Evolutionary conservation across 1,284 basidiomycete genomes (phyloP).

Genomic region (Puccinia polysora): DNA sequence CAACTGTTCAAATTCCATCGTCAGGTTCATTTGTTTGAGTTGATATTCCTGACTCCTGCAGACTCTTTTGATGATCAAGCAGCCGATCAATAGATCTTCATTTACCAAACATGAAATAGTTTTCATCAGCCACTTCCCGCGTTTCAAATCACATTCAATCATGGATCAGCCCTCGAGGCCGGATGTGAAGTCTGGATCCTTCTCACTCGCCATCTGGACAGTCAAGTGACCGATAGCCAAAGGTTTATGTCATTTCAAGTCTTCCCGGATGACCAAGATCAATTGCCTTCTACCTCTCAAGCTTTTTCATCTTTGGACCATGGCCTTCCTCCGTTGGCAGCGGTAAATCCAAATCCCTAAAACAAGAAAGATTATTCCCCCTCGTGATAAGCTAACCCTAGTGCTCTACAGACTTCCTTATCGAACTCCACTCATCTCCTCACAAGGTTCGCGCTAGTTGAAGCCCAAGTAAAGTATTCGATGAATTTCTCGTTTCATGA

Average conservation of each 20-base stretch:
- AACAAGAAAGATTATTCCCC: not conserved
- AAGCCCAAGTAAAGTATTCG: conserved; percentile 1
- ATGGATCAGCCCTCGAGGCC: not conserved
- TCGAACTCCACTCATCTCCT: conserved; percentile 34
- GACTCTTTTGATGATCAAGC: not conserved
- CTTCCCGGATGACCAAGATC: conserved; percentile 21
- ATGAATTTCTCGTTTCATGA: conserved; percentile 40
- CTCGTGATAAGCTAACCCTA: not conserved
- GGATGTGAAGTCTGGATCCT: conserved; percentile 38
- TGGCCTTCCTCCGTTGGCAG: conserved; percentile 20
- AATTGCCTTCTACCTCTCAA: not conserved
- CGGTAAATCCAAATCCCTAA: not conserved
- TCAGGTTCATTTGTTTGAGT: conserved; percentile 37
- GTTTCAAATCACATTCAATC: conserved; percentile 19
- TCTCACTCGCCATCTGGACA: conserved; percentile 35
- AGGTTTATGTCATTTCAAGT: conserved; percentile 35
- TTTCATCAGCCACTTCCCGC: conserved; percentile 22
- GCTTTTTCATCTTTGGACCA: not conserved
- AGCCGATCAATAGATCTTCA: not conserved
- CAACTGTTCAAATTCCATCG: conserved; percentile 24
- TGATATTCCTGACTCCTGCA: not conserved
- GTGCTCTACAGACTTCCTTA: conserved; percentile 16
- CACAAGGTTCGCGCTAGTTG: conserved; percentile 3
- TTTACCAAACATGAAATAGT: too few relatives aligned
- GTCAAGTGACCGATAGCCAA: conserved; percentile 19